phyloP scores from a whole-genome alignment of 2,329 filamentous ascomycete species.

The Exophiala xenobiotica region DNA sequence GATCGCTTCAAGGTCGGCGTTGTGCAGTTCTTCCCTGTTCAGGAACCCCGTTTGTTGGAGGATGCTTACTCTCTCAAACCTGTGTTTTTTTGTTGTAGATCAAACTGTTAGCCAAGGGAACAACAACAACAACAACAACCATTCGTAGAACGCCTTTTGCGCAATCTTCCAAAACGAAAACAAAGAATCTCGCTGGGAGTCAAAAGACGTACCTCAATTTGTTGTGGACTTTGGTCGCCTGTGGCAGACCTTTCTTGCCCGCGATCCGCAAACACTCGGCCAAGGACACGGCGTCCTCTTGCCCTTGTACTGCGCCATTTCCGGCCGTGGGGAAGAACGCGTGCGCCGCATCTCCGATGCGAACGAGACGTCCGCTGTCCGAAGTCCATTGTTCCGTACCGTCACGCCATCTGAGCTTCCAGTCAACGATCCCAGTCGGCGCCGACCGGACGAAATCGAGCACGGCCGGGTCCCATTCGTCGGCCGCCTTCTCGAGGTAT shows the following conservation, averaged over 20 bases:
- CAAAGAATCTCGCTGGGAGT: too few species aligned
- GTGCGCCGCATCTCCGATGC: slow-evolving; percentile 54
- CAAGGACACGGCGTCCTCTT: slow-evolving; percentile 55
- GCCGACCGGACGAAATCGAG: slow-evolving; percentile 7
- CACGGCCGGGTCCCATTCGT: slow-evolving; percentile 10
- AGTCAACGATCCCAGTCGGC: slow-evolving; percentile 4
- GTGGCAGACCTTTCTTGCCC: slow-evolving; percentile 25
- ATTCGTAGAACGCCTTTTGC: not conserved
- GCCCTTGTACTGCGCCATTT: slow-evolving; percentile 55
- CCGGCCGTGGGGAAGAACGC: slow-evolving; percentile 54
- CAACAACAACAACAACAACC: not conserved
- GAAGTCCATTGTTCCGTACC: slow-evolving; percentile 5
- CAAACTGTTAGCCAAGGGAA: not conserved
- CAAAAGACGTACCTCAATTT: slow-evolving; percentile 6
- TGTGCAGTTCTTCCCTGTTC: slow-evolving; percentile 9
- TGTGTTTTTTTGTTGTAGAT: not conserved
- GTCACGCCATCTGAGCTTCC: slow-evolving; percentile 12
- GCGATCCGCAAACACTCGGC: slow-evolving; percentile 39
- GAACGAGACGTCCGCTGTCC: slow-evolving; percentile 38
- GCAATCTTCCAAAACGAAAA: too few species aligned
- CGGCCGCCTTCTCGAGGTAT: not conserved
- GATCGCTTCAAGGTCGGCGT: not conserved
- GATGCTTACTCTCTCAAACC: slow-evolving; percentile 9
- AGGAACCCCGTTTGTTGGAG: slow-evolving; percentile 10
- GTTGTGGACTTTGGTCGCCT: slow-evolving; percentile 15